Evolutionary conservation across 495 filamentous ascomycete species (phyloP).

Genomic region (Xylaria venustula): DNA sequence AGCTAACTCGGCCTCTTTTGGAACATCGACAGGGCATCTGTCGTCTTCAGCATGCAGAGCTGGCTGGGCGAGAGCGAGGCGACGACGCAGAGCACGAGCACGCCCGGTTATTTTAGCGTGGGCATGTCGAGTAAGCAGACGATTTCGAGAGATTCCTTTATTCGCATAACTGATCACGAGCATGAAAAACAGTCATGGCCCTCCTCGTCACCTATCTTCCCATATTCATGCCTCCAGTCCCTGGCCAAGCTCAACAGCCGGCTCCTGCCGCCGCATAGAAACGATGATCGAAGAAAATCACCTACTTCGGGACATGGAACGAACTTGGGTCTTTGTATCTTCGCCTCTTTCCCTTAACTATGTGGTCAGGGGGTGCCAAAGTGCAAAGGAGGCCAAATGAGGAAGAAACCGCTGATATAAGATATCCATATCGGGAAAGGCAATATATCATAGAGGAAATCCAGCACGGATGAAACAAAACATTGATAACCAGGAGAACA

Average conservation of each 20-base stretch:
- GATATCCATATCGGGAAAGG: too few species aligned
- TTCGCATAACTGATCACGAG: background rate
- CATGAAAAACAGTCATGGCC: conserved; percentile 62
- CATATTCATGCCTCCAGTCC: conserved; percentile 70
- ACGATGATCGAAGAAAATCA: too few species aligned
- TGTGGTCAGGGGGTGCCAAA: too few species aligned
- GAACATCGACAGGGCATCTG: conserved; percentile 71
- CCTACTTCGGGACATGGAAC: too few species aligned
- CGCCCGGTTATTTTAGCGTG: conserved; percentile 81
- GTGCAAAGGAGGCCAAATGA: too few species aligned
- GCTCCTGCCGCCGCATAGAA: conserved; percentile 16
- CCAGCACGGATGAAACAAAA: too few species aligned
- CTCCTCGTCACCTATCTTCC: conserved; percentile 80
- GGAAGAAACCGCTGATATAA: too few species aligned
- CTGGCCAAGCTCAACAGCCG: conserved; percentile 19
- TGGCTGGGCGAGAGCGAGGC: conserved; percentile 86
- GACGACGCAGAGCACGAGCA: conserved; percentile 57
- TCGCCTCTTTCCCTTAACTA: too few species aligned
- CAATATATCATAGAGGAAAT: too few species aligned
- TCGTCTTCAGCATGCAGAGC: conserved; percentile 78
- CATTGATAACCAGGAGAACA: too few species aligned
- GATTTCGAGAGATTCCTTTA: background rate
- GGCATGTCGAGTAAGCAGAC: conserved; percentile 73
- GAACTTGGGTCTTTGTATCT: too few species aligned
- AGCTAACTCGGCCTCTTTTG: too few species aligned